A percentile compares a stretch with the other conserved stretches of the same genome.
Evolutionary conservation across 225 moss, liverwort and hornwort genomes (phyloP).

Genomic region (Bryoerythrophyllum caledonicum): DNA sequence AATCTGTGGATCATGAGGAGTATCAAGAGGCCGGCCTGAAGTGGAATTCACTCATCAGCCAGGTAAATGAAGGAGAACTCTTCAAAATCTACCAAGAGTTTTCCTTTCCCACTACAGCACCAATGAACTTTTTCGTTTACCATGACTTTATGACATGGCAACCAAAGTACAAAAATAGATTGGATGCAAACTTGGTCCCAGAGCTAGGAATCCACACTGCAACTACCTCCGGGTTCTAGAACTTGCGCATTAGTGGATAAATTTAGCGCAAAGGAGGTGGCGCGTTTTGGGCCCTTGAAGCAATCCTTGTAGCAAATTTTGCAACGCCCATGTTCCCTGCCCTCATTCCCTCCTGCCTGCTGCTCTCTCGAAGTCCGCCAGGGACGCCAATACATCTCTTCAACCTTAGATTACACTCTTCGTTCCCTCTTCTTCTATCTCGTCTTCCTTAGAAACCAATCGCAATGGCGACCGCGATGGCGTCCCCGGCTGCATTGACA

Average conservation of each 20-base stretch:
- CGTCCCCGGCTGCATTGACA: constrained; percentile 35
- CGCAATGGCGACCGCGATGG: constrained; percentile 39
- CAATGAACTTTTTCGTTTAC: neutral
- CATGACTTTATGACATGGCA: neutral
- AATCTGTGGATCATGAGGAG: neutral
- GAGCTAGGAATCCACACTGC: neutral
- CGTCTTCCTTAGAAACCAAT: neutral
- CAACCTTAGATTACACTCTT: neutral
- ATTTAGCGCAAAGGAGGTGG: constrained; percentile 27
- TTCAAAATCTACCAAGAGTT: neutral
- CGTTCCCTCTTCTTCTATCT: neutral
- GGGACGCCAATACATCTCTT: neutral
- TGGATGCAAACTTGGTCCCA: neutral
- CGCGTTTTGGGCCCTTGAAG: constrained; percentile 33
- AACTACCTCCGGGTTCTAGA: neutral
- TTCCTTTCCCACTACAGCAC: neutral
- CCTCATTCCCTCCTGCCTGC: neutral
- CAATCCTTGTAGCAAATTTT: neutral
- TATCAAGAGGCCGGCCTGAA: neutral
- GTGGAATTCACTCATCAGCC: neutral
- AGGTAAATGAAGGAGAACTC: neutral
- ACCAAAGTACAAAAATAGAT: neutral
- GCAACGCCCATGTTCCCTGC: neutral
- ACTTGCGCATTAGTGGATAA: neutral
- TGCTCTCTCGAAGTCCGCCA: neutral